Percentiles rank a stretch among this genome's conserved stretches.
phyloP scores from a whole-genome alignment of 225 moss, liverwort and hornwort genomes.

The Polytrichum formosum region DNA sequence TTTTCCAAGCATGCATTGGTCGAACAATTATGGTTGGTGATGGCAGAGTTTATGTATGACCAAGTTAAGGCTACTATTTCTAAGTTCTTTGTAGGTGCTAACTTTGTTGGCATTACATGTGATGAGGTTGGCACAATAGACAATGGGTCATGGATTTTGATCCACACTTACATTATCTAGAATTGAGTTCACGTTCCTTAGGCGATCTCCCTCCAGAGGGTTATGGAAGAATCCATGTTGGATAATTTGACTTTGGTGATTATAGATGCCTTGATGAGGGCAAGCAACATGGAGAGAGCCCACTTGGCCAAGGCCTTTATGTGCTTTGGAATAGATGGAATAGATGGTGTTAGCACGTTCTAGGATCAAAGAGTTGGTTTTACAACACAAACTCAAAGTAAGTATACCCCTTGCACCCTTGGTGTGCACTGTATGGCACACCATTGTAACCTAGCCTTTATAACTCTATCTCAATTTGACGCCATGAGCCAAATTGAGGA shows the following conservation, averaged over 20 bases:
- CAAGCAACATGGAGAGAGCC: background rate
- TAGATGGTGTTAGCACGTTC: background rate
- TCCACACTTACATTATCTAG: background rate
- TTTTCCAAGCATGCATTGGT: background rate
- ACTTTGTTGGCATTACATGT: background rate
- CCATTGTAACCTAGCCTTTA: background rate
- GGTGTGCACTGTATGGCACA: background rate
- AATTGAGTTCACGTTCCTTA: background rate
- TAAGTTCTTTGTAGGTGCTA: background rate
- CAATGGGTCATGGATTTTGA: background rate
- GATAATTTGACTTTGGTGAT: background rate
- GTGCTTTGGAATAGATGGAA: background rate
- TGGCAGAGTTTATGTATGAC: background rate
- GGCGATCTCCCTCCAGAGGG: background rate
- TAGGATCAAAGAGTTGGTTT: background rate
- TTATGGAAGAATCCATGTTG: background rate
- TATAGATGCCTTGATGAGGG: background rate
- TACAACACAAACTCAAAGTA: background rate
- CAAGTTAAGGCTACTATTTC: background rate
- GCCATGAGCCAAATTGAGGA: background rate
- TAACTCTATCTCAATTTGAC: background rate
- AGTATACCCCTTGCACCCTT: background rate
- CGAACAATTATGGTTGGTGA: background rate
- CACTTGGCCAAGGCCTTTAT: background rate
- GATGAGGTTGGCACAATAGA: background rate